These are phyloP conservation scores for Articulospora tetracladia DNA, from an alignment of 495 filamentous ascomycete species.

Conservation along the genomic window DNA sequence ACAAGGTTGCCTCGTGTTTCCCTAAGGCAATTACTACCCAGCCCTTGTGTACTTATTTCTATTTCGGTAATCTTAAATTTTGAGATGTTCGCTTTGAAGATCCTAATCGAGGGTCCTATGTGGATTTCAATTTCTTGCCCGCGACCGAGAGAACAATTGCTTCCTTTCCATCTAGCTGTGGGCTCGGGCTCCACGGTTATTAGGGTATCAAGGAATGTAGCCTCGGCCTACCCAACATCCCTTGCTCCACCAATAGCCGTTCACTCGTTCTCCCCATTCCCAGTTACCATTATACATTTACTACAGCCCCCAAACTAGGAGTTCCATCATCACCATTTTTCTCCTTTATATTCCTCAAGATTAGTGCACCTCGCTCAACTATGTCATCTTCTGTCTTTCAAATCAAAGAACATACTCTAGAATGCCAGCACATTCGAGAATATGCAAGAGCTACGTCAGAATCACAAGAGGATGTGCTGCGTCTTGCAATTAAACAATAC, in stretches of 20 bases:
- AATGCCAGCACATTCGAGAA: conserved; percentile 68
- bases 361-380: not conserved
- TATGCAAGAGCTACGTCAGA: conserved; percentile 61
- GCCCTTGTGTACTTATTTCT: too few relatives aligned
- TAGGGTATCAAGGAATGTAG: not conserved
- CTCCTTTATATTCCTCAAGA: not conserved
- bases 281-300: too few relatives aligned
- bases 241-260: not conserved
- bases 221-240: not conserved
- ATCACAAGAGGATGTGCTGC: conserved; percentile 58
- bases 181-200: too few relatives aligned
- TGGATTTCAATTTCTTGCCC: too few relatives aligned
- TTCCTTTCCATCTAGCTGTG: too few relatives aligned
- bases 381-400: conserved; percentile 35
- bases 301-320: not conserved
- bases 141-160: too few relatives aligned
- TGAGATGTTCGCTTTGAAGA: too few relatives aligned
- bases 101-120: too few relatives aligned
- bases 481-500: conserved; percentile 81
- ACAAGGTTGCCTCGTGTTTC: too few relatives aligned
- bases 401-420: conserved; percentile 58
- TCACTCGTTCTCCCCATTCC: not conserved
- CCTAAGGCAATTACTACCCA: too few relatives aligned
- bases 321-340: not conserved
- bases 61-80: too few relatives aligned